Percentiles rank a stretch among this genome's conserved stretches.
Conservation (phyloP, 2,329 filamentous ascomycete species). For the Metarhizium album region DNA sequence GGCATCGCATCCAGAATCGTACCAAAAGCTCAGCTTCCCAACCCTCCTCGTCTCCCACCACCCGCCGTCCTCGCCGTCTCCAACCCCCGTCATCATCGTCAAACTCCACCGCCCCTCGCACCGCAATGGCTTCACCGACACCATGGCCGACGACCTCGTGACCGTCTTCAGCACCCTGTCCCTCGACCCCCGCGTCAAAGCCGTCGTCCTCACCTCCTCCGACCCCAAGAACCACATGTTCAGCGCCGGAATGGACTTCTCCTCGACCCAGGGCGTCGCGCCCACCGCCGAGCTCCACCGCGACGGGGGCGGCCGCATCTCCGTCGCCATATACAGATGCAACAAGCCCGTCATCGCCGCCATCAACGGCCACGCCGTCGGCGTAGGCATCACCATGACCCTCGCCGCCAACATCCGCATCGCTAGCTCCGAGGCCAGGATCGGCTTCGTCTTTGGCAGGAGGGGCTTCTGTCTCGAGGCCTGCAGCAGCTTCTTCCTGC, state of each 20-base stretch:
- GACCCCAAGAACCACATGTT: conserved; percentile 39
- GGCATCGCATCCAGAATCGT: conserved; percentile 21
- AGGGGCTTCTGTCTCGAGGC: conserved; percentile 65
- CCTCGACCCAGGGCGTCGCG: conserved; percentile 19
- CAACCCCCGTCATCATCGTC: conserved; percentile 52
- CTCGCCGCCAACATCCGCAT: conserved; percentile 43
- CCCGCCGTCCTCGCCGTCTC: conserved; percentile 36
- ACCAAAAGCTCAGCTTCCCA: conserved; percentile 30
- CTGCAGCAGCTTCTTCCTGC: conserved; percentile 60
- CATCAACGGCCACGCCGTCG: conserved; percentile 48
- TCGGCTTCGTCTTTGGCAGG: conserved; percentile 65
- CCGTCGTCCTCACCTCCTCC: conserved; percentile 42
- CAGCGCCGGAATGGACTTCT: conserved; percentile 48
- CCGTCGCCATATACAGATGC: conserved; percentile 46
- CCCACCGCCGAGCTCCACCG: conserved; percentile 25
- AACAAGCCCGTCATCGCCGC: conserved; percentile 48
- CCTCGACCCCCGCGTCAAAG: conserved; percentile 41
- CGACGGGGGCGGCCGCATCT: conserved; percentile 41
- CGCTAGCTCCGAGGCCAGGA: conserved; percentile 46
- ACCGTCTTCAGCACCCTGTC: conserved; percentile 40
- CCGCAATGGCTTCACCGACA: conserved; percentile 58
- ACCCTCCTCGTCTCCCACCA: conserved; percentile 38
- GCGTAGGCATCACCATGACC: conserved; percentile 52
- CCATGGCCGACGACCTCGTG: conserved; percentile 52
- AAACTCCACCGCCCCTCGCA: conserved; percentile 53